Evolutionary conservation across 1,284 basidiomycete species (phyloP).

Genomic region (Marasmius fiardii): DNA sequence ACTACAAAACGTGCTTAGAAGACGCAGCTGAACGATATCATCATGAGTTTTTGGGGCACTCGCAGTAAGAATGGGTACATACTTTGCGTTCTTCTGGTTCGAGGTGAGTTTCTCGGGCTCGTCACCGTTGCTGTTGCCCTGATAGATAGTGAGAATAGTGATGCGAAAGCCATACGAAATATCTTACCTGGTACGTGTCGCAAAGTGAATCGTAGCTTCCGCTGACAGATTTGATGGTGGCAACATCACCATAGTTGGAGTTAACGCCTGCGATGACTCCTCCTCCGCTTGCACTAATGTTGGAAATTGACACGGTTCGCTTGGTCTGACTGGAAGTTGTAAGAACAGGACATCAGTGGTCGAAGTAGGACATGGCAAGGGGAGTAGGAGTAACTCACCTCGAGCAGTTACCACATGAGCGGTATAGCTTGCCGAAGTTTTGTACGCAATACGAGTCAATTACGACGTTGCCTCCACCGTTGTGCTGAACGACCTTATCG

Average conservation of each 20-base stretch:
- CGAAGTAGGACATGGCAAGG: neutral
- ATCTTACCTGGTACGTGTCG: slow-evolving; percentile 3
- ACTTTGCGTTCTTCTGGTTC: slow-evolving; percentile 6
- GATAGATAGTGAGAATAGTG: neutral
- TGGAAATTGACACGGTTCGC: slow-evolving; percentile 10
- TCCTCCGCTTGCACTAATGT: slow-evolving; percentile 11
- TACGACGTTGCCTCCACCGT: slow-evolving; percentile 15
- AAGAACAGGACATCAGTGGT: neutral
- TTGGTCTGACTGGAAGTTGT: neutral
- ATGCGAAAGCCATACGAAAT: neutral
- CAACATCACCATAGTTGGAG: slow-evolving; percentile 16
- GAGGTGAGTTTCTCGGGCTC: slow-evolving; percentile 4
- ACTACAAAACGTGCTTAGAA: no score
- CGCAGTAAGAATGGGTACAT: neutral
- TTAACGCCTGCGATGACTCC: slow-evolving; percentile 13
- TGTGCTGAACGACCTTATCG: slow-evolving; percentile 19
- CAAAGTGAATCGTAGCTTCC: neutral
- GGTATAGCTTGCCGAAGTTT: slow-evolving; percentile 17
- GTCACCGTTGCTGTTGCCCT: slow-evolving; percentile 6
- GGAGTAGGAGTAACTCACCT: neutral
- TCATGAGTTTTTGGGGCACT: neutral
- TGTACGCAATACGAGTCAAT: slow-evolving; percentile 17
- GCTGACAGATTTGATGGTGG: slow-evolving; percentile 1
- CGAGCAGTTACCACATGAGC: slow-evolving; percentile 14
- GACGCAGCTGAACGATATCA: no score